Base-by-base conservation (phyloP, 176 grass and related monocot species). In the Pontederia paniculata region DNA sequence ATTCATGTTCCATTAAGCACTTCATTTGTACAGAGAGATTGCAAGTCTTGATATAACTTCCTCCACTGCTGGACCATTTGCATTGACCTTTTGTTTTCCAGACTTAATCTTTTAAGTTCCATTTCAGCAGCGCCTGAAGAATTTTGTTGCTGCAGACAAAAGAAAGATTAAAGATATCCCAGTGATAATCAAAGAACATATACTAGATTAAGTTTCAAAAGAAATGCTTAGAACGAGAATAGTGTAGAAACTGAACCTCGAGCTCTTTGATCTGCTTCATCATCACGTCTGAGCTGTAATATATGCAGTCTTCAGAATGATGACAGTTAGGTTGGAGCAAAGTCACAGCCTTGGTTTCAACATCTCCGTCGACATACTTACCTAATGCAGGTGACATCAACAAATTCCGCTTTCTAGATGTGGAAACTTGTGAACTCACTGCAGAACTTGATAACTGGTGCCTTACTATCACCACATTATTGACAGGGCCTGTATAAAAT, bases 251-350 rank as follows among this genome's bases (percentile, higher is more conserved):
- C 2, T 23, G 58, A 21, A 17, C 48, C 48, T 50, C 15, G 15
- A 50, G 48, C 48, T 50, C 48, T 50, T 50, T 50, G 48, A 50
- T 50, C n/a, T 50, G 48, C 48, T 50, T 50, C 48, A 16, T 50
- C 48, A 81, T 56, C 62, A 70, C 69, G 48, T 50, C 25, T 8
- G 74, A 75, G 41, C 67, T 84, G 57, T 20, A 43, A 44, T 69
- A 50, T 17, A n/a, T 50, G 7, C 14, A 4, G 12, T 50, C 48
- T 50, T 50, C 15, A 6, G 2, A 15, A 50, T 50, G 2, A 17
- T 16, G 14, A 1, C 48, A 50, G 12, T 0, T 6, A 50, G 48
- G 13, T 17, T 50, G 48, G n/a, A 50, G 48, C n/a, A 50, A 4
- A 50, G 48, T 15, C 5, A 50, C 48, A 50, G 48, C 12, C 48